These are phyloP conservation scores for Gamsiella multidivaricata DNA, from an alignment of 192 early-diverging fungal species.

Conservation along the genomic window DNA sequence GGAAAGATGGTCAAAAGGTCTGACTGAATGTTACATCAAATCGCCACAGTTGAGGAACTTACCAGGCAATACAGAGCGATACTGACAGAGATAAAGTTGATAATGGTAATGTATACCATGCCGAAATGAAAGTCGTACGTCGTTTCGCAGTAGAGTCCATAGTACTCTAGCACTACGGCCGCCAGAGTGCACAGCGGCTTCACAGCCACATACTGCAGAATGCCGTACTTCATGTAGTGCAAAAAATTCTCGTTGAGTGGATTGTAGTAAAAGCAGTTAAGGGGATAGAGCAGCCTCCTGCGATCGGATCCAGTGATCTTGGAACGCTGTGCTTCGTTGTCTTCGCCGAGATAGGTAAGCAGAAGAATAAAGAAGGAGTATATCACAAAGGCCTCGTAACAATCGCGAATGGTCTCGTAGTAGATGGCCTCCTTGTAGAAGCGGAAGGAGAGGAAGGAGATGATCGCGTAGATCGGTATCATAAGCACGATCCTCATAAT, in stretches of 20 bases:
- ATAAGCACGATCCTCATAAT: slow-evolving; percentile 81
- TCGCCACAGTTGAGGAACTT: slow-evolving; percentile 44
- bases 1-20: too few species aligned
- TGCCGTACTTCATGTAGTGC: slow-evolving; percentile 67
- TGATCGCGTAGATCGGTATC: slow-evolving; percentile 78
- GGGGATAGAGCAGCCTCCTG: slow-evolving; percentile 69
- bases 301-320: slow-evolving; percentile 57
- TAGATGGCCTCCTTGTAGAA: slow-evolving; percentile 76
- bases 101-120: slow-evolving; percentile 69
- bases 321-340: slow-evolving; percentile 58
- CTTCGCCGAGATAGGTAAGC: slow-evolving; percentile 73
- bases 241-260: slow-evolving; percentile 69
- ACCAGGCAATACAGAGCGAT: slow-evolving; percentile 77
- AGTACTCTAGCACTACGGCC: slow-evolving; percentile 68
- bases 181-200: slow-evolving; percentile 67
- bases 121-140: slow-evolving; percentile 71
- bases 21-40: too few species aligned
- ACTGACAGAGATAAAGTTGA: slow-evolving; percentile 72
- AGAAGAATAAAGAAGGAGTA: slow-evolving; percentile 79
- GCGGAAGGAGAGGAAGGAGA: slow-evolving; percentile 75
- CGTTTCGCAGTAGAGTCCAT: slow-evolving; percentile 71
- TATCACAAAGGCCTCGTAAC: slow-evolving; percentile 81
- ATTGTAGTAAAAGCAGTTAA: slow-evolving; percentile 69
- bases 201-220: slow-evolving; percentile 77
- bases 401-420: slow-evolving; percentile 75